Evolutionary conservation across 2,329 filamentous ascomycete species (phyloP), one percentile per base, ranked within the genome.

Genomic region (Cercospora canescens): DNA sequence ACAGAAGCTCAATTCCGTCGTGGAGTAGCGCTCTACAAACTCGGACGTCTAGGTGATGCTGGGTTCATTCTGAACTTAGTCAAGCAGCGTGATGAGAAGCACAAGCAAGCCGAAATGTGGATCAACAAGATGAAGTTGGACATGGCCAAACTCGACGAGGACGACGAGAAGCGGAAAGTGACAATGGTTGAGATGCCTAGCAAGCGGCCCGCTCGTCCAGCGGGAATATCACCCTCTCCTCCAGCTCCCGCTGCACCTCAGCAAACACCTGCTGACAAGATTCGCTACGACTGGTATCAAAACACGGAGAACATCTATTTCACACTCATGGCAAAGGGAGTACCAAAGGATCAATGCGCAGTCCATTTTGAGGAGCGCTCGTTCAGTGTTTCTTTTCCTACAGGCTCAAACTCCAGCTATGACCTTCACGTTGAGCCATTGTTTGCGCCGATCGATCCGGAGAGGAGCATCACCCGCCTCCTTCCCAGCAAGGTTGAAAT

Each of bases 401-500:
- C 86, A 34, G 69, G 78, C 18, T 35, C 64, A 16, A 82, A 78
- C 37, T 81, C 83, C 6, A 84, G 86, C 48, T 91, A 86, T 70
- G 84, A 87, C 67, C 89, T 87, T 74, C 84, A 83, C 1, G 84
- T 93, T 50, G 84, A 88, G 18, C 88, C 91, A 6, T 86, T 94
- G 3, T 93, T 85, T 76, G 87, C 85, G 14, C 76, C 84, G 9
- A 88, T 96, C 72, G 85, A 91, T 60, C 78, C 87, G 0, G 73
- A 83, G 1, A 79, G 83, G 34, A 92, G 88, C 21, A 89, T 83
- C 52, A 87, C 82, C 71, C 85, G 83, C 1, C 86, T 96, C 62
- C 89, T 91, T 48, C 84, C 90, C 1, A 92, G 88, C 74, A 97
- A 97, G 77, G 84, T 96, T 62, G 93, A 96, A 77, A 81, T 97